Evolutionary conservation across 2,329 filamentous ascomycete genomes (phyloP).

Genomic region (Ophiocordyceps camponoti-saundersi): DNA sequence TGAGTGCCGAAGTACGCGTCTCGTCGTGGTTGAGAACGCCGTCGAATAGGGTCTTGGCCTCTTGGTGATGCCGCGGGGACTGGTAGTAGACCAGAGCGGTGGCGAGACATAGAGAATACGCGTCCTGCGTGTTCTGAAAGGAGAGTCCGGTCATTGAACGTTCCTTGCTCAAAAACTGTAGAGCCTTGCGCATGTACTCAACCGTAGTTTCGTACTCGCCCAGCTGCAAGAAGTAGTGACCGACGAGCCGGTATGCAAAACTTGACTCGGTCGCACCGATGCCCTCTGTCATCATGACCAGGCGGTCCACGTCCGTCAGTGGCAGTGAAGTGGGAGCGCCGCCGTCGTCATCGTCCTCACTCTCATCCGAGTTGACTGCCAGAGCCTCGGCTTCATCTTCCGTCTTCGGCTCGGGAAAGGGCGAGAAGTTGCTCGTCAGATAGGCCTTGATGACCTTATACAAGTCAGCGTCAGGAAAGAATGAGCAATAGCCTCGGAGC

Average conservation of each 20-base stretch:
- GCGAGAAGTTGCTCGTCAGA: slow-evolving; percentile 67
- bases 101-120: slow-evolving; percentile 59
- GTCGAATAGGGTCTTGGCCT: slow-evolving; percentile 77
- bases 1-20: slow-evolving; percentile 62
- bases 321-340: slow-evolving; percentile 36
- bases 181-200: slow-evolving; percentile 61
- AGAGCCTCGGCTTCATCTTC: slow-evolving; percentile 6
- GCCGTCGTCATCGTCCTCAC: slow-evolving; percentile 43
- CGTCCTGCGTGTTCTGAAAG: slow-evolving; percentile 55
- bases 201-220: slow-evolving; percentile 75
- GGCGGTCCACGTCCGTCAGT: slow-evolving; percentile 58
- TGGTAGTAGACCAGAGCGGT: slow-evolving; percentile 87
- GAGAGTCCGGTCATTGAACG: slow-evolving; percentile 48
- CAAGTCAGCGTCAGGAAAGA: slow-evolving; percentile 74
- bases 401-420: slow-evolving; percentile 40
- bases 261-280: slow-evolving; percentile 51
- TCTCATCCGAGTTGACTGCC: slow-evolving; percentile 31
- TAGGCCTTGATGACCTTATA: slow-evolving; percentile 70
- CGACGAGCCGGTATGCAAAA: slow-evolving; percentile 68
- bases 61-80: slow-evolving; percentile 72
- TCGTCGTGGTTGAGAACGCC: slow-evolving; percentile 60
- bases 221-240: slow-evolving; percentile 65
- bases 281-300: slow-evolving; percentile 67
- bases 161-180: slow-evolving; percentile 42
- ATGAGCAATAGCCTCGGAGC: slow-evolving; percentile 62